These are phyloP conservation scores for Venturia carpophila DNA, from an alignment of 2,329 filamentous ascomycete species.

Conservation along the genomic window DNA sequence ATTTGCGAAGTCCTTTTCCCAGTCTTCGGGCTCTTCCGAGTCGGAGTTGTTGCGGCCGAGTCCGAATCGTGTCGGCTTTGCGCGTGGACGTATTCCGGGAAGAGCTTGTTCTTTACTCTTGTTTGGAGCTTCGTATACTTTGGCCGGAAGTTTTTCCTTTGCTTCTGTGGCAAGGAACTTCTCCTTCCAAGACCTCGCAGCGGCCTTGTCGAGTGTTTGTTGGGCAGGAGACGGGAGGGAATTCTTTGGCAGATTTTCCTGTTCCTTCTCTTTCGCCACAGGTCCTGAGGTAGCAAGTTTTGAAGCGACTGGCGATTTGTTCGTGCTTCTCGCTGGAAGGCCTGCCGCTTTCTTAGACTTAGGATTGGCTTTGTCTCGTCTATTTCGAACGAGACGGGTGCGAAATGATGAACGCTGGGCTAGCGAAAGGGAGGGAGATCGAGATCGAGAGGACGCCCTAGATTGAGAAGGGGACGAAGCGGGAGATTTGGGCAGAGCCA, in stretches of 20 bases:
- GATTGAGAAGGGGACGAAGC: neutral
- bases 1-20: neutral
- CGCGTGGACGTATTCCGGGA: neutral
- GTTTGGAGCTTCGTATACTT: neutral
- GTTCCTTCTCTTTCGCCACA: neutral
- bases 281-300: neutral
- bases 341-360: neutral
- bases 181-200: conserved; percentile 6
- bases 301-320: neutral
- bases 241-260: neutral
- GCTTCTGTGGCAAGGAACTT: conserved; percentile 3
- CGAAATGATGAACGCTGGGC: neutral
- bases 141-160: neutral
- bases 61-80: conserved; percentile 1
- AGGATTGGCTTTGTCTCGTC: neutral
- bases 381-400: neutral
- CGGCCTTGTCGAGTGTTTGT: conserved; percentile 2
- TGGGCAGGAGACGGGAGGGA: neutral
- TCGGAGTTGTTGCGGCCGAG: conserved; percentile 2
- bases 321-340: neutral
- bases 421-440: neutral
- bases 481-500: neutral
- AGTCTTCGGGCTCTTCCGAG: conserved; percentile 1
- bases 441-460: neutral
- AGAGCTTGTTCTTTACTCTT: neutral